Evolutionary conservation across 2,329 filamentous ascomycete species (phyloP).

Genomic region (Monosporascus cannonballus): DNA sequence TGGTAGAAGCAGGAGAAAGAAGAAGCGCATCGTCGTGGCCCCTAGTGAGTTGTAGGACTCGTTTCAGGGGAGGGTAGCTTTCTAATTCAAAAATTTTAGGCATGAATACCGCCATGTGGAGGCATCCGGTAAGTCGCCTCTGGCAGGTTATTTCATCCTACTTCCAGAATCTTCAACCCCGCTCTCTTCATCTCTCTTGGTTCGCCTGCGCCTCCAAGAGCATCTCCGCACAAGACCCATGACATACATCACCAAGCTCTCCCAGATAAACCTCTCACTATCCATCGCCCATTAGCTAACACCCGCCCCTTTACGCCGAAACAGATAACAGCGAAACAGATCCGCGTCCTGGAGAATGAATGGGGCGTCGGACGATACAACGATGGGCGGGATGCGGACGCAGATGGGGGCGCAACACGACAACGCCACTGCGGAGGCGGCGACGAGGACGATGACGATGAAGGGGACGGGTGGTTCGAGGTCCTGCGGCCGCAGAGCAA

Average conservation of each 20-base stretch:
- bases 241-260: too few relatives aligned
- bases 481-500: conserved; percentile 71
- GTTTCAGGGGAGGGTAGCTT: too few relatives aligned
- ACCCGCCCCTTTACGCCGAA: too few relatives aligned
- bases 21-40: conserved; percentile 55
- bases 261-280: too few relatives aligned
- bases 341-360: conserved; percentile 63
- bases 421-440: conserved; percentile 10
- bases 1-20: conserved; percentile 25
- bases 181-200: neutral
- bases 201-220: neutral
- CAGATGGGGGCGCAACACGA: conserved; percentile 1
- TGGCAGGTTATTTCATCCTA: neutral
- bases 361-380: conserved; percentile 51
- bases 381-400: neutral
- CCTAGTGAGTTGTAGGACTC: too few relatives aligned
- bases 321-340: conserved; percentile 56
- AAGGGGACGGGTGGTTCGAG: conserved; percentile 53
- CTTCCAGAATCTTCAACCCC: neutral
- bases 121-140: conserved; percentile 56
- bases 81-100: conserved; percentile 43
- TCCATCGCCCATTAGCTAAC: too few relatives aligned
- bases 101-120: conserved; percentile 92
- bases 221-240: too few relatives aligned
- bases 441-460: conserved; percentile 21